Evolutionary conservation across 2,329 filamentous ascomycete species (phyloP).

Genomic region (Pseudocercospora fuligena): DNA sequence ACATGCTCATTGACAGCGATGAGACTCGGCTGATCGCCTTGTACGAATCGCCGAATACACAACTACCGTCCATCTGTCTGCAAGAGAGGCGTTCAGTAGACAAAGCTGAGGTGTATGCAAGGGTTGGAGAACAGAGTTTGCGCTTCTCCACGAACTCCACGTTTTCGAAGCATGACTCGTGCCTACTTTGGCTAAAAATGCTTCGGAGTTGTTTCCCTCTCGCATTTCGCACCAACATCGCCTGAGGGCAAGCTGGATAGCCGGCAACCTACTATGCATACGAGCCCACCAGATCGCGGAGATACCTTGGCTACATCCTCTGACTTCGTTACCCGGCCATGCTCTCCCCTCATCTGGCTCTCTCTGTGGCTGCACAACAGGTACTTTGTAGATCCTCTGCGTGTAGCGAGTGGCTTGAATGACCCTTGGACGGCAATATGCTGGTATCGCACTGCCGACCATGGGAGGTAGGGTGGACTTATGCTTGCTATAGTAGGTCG

Average conservation of each 20-base stretch:
- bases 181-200: neutral
- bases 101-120: neutral
- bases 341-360: neutral
- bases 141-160: slow-evolving; percentile 2
- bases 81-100: neutral
- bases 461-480: neutral
- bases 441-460: slow-evolving; percentile 14
- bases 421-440: slow-evolving; percentile 15
- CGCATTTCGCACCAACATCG: neutral
- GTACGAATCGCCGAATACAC: neutral
- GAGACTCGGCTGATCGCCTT: neutral
- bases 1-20: neutral
- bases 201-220: neutral
- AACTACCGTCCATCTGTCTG: slow-evolving; percentile 3
- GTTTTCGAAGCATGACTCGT: neutral
- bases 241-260: slow-evolving; percentile 1
- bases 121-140: neutral
- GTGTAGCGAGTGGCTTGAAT: slow-evolving; percentile 2
- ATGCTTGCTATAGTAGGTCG: neutral
- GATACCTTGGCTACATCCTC: neutral
- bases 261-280: neutral
- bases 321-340: slow-evolving; percentile 3
- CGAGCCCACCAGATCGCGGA: neutral
- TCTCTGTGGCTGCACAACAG: slow-evolving; percentile 4
- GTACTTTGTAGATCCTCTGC: slow-evolving; percentile 13